Evolutionary conservation across 805 yeast species (phyloP), one percentile per base, ranked within the genome.

Genomic region (Groenewaldozyma tartarivorans): DNA sequence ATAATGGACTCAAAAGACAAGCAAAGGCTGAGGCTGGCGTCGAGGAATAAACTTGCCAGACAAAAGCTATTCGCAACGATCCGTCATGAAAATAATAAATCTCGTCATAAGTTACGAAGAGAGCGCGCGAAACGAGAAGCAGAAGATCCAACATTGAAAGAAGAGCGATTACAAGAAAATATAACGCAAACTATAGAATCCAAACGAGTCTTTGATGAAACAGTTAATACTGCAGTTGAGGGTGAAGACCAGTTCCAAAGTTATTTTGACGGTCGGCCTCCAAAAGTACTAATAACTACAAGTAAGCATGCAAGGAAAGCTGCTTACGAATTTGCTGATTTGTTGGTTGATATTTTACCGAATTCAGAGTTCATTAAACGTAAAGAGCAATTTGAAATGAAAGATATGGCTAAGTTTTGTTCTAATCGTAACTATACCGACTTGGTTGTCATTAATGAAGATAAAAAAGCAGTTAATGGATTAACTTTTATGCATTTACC

Each of bases 401-500:
- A 80, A 49, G 95, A 86, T 38, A 92, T 92, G 74, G 86, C 94
- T 9, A 75, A 77, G 44, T 77, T 77, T 52, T 84, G 96, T 61
- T 59, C 77, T 32, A 84, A 82, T 56, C 68, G 97, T 56, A 90
- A 79, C 17, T 92, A 73, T 63, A 88, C 96, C 0, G 95, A 88
- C 56, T 66, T 92, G 53, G 67, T 92, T 22, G 87, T 92, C 37
- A 76, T 92, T 45, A 92, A 92, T 59, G 98, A 92, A 62, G 96
- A 86, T 63, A 88, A 88, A 63, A 92, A 90, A 62, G 73, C 72
- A 48, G 94, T 92, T 30, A 88, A 83, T 40, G 98, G 98, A 1
- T 64, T 92, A 43, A 86, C 97, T 1, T 83, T 92, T 55, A 81
- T 92, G 43, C 96, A 92, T 64, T 69, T 92, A 44, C 98, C 98